A percentile compares a stretch with the other conserved stretches of the same genome.
These are phyloP conservation scores for Sanghuangporus sanghuang DNA, from an alignment of 1,284 basidiomycete species.

Conservation along the genomic window DNA sequence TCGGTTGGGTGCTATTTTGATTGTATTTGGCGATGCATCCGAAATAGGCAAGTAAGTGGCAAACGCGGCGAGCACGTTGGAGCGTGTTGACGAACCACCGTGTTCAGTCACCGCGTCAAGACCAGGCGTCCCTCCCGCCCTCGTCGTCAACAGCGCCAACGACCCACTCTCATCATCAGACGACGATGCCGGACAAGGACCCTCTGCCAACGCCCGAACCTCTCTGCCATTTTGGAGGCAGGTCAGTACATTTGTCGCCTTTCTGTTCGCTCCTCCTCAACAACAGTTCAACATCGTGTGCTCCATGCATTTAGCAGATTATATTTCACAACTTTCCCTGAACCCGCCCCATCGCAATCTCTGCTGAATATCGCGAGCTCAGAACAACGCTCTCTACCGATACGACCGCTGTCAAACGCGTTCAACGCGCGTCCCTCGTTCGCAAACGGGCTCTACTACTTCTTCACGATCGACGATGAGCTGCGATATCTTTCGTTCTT, in stretches of 20 bases:
- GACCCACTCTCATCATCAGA: background rate
- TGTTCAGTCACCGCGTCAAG: background rate
- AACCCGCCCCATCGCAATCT: conserved; percentile 60
- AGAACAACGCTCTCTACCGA: conserved; percentile 32
- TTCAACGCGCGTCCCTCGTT: conserved; percentile 48
- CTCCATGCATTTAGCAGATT: conserved; percentile 41
- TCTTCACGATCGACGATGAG: conserved; percentile 88
- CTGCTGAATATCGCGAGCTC: conserved; percentile 47
- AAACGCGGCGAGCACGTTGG: background rate
- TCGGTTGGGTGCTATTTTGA: background rate
- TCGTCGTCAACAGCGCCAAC: background rate
- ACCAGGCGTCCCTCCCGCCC: background rate
- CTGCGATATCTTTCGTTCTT: conserved; percentile 93
- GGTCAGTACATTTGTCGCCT: background rate
- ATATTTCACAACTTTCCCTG: conserved; percentile 77
- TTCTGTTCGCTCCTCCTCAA: background rate
- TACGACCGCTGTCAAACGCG: conserved; percentile 56
- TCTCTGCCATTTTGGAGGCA: background rate
- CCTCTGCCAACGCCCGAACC: background rate
- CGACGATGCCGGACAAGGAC: background rate
- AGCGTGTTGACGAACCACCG: background rate
- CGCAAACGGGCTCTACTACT: conserved; percentile 70
- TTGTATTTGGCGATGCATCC: background rate
- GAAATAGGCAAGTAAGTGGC: background rate
- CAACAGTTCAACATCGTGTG: background rate